Percentiles rank a stretch among this genome's conserved stretches.
Evolutionary conservation across 306 rosid genomes (phyloP).

Genomic region (Acacia confusa): DNA sequence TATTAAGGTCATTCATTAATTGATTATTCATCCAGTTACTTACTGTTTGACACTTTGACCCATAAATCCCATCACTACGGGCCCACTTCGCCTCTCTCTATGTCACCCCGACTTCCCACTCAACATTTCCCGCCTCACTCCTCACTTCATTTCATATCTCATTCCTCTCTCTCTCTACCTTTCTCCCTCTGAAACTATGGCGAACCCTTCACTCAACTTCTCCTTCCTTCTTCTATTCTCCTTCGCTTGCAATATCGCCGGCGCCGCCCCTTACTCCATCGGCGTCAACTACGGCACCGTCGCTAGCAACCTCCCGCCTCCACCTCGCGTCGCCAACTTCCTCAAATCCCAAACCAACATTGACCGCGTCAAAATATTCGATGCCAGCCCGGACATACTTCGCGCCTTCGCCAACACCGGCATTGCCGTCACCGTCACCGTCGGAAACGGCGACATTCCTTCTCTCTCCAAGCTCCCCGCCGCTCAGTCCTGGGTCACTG

Average conservation of each 20-base stretch:
- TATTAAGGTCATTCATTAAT: no score
- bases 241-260: slow-evolving; percentile 17
- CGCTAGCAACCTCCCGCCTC: slow-evolving; percentile 75
- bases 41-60: no score
- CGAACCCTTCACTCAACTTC: not conserved
- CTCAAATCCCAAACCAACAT: slow-evolving; percentile 74
- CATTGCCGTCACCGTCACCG: slow-evolving; percentile 62
- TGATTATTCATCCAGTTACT: no score
- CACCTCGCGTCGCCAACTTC: slow-evolving; percentile 62
- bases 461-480: slow-evolving; percentile 55
- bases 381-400: slow-evolving; percentile 66
- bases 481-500: slow-evolving; percentile 66
- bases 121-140: not conserved
- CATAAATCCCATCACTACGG: no score
- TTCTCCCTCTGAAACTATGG: slow-evolving; percentile 38
- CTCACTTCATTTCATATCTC: no score
- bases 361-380: slow-evolving; percentile 72
- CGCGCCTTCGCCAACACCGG: slow-evolving; percentile 64
- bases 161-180: no score
- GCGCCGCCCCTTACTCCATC: slow-evolving; percentile 35
- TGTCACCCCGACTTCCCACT: no score
- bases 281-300: slow-evolving; percentile 93
- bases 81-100: no score
- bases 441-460: slow-evolving; percentile 65
- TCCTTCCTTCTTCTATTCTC: slow-evolving; percentile 1